phyloP scores from a whole-genome alignment of 257 asterid genomes.

The Mitragyna speciosa region DNA sequence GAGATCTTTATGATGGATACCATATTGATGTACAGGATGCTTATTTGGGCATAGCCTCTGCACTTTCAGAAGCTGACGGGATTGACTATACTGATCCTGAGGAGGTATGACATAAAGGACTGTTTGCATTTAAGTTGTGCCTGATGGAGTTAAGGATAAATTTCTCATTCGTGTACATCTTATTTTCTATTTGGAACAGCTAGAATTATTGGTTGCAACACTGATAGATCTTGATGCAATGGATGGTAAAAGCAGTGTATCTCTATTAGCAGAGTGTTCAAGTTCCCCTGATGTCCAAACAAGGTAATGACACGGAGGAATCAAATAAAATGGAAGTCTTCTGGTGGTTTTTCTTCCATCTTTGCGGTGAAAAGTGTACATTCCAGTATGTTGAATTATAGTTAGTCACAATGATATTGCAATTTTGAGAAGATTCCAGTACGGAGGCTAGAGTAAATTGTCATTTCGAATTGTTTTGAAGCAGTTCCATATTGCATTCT shows the following conservation, averaged over 20 bases:
- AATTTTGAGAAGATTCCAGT: neutral
- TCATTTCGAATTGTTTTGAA: neutral
- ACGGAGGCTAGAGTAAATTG: neutral
- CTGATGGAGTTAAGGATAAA: neutral
- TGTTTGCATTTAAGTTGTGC: conserved; percentile 2
- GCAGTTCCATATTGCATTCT: neutral
- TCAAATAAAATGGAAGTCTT: neutral
- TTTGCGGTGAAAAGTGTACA: neutral
- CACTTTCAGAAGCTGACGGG: conserved; percentile 95
- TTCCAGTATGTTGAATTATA: neutral
- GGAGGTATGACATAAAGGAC: conserved; percentile 53
- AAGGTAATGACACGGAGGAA: conserved; percentile 40
- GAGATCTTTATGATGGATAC: conserved; percentile 4
- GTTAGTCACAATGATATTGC: neutral
- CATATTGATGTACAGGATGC: conserved; percentile 59
- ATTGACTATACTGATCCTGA: conserved; percentile 91
- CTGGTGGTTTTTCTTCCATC: neutral
- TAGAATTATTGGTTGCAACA: conserved; percentile 80
- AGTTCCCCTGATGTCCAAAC: conserved; percentile 90
- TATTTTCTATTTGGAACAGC: conserved; percentile 48
- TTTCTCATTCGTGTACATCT: conserved; percentile 12
- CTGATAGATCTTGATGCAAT: conserved; percentile 95
- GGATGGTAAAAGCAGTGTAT: conserved; percentile 92
- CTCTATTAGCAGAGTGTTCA: conserved; percentile 83
- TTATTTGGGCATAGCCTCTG: conserved; percentile 78